Conservation (phyloP, 73 alveolate genomes). For the Paraurostyla sp. region DNA sequence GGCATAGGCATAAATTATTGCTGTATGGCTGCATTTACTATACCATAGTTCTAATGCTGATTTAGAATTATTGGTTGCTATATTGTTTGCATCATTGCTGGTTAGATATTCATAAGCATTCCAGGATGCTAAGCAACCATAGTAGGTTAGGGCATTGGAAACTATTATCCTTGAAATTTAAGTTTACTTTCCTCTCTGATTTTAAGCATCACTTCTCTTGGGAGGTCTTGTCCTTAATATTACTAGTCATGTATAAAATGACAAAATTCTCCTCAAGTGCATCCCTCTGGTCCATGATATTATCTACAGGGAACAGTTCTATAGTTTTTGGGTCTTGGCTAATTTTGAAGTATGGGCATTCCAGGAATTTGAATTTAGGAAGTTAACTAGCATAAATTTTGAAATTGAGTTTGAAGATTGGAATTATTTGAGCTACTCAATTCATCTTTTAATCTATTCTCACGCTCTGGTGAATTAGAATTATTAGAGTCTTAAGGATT, state of each 20-base stretch:
- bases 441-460: too few relatives aligned
- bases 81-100: too few relatives aligned
- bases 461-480: neutral
- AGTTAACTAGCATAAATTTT: too few relatives aligned
- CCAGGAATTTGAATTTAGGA: too few relatives aligned
- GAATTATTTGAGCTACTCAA: too few relatives aligned
- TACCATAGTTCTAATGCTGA: neutral
- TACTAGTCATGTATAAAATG: conserved; percentile 90
- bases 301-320: conserved; percentile 85
- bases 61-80: neutral
- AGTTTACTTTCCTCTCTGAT: conserved; percentile 34
- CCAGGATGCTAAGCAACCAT: too few relatives aligned
- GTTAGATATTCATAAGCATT: too few relatives aligned
- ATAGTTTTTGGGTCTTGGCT: conserved; percentile 53
- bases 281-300: conserved; percentile 92
- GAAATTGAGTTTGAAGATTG: too few relatives aligned
- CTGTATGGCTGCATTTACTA: neutral
- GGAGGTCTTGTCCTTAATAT: conserved; percentile 76
- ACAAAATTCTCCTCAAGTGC: conserved; percentile 91
- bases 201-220: conserved; percentile 35
- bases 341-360: neutral
- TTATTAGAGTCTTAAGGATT: neutral
- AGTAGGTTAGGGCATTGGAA: too few relatives aligned
- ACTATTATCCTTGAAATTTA: too few relatives aligned
- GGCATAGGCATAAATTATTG: too few relatives aligned